A percentile compares a stretch with the other conserved stretches of the same genome.
phyloP scores from a whole-genome alignment of 768 basidiomycete genomes.

The Leccinellum albellum region DNA sequence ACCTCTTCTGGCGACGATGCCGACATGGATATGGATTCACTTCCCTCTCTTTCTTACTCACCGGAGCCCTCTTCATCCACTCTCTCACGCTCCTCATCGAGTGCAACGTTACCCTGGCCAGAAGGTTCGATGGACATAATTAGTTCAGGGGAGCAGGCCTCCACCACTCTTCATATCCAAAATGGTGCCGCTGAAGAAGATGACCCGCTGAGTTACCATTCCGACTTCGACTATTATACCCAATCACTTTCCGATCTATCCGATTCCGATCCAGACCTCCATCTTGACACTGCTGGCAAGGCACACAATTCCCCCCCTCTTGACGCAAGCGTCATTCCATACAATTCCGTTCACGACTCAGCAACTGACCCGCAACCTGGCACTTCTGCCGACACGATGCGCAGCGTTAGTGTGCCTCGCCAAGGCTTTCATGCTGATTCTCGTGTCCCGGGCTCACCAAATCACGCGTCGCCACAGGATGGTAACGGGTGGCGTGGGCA shows the following conservation, averaged over 20 bases:
- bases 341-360: constrained; percentile 20
- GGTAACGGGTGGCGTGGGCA: constrained; percentile 21
- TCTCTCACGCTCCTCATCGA: constrained; percentile 43
- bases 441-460: background rate
- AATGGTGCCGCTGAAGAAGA: constrained; percentile 21
- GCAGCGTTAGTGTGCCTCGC: background rate
- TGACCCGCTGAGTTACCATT: constrained; percentile 34
- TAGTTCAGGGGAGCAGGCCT: constrained; percentile 7
- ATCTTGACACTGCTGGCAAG: constrained; percentile 2
- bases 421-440: background rate
- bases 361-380: constrained; percentile 37
- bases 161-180: background rate
- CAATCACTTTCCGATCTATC: constrained; percentile 29
- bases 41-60: constrained; percentile 33
- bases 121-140: constrained; percentile 18
- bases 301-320: constrained; percentile 8
- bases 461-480: constrained; percentile 11
- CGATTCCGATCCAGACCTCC: constrained; percentile 27
- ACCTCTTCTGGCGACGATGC: constrained; percentile 21
- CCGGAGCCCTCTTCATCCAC: constrained; percentile 34
- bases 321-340: constrained; percentile 14
- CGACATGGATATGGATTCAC: constrained; percentile 31
- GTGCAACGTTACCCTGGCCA: constrained; percentile 32
- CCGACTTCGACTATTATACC: constrained; percentile 36
- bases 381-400: constrained; percentile 40